phyloP scores from a whole-genome alignment of 208 protist species.

The Porcisia hertigi region DNA sequence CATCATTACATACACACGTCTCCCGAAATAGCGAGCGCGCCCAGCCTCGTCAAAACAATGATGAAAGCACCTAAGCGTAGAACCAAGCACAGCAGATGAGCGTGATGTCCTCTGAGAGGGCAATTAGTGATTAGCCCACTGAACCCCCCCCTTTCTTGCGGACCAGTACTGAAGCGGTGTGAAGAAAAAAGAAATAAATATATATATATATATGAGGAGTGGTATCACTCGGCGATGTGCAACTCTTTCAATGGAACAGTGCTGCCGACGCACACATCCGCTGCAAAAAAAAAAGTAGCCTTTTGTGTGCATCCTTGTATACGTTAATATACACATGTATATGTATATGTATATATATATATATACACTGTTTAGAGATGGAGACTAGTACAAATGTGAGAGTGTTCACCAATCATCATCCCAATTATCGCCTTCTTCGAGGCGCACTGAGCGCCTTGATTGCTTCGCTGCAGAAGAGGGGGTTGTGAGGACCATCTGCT shows the following conservation, averaged over 20 bases:
- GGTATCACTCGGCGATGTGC: too few relatives aligned
- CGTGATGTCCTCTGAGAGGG: neutral
- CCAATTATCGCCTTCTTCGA: constrained; percentile 59
- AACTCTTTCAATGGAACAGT: neutral
- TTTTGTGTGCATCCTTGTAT: neutral
- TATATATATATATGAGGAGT: neutral
- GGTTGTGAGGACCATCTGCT: constrained; percentile 1
- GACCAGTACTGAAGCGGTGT: neutral
- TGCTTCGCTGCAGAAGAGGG: neutral
- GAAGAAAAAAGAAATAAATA: neutral
- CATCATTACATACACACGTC: too few relatives aligned
- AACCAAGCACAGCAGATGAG: too few relatives aligned
- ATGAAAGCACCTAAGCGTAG: too few relatives aligned
- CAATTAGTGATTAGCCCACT: neutral
- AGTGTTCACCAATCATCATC: constrained; percentile 54
- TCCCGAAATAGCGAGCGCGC: too few relatives aligned
- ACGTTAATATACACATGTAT: neutral
- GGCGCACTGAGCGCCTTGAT: constrained; percentile 21
- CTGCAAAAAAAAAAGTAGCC: neutral
- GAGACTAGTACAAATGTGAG: neutral
- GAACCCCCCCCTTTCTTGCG: neutral
- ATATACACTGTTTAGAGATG: neutral
- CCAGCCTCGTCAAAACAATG: too few relatives aligned
- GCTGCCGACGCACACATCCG: neutral
- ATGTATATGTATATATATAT: too few relatives aligned